Base-by-base conservation (phyloP, 768 basidiomycete genomes). In the Tulasnella sp. region DNA sequence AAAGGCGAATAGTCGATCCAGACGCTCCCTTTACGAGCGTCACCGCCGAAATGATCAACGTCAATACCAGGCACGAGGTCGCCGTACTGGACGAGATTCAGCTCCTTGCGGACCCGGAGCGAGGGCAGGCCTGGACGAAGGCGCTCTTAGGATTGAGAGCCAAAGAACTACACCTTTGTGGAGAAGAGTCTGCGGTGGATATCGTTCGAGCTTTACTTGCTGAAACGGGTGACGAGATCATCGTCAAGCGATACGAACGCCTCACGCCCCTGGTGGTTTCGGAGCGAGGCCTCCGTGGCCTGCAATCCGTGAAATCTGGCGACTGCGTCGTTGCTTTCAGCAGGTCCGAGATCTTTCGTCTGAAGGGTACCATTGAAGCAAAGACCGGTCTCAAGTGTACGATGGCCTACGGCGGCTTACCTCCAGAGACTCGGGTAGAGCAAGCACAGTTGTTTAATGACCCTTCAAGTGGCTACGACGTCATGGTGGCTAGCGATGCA, bases 11-110 rank as follows among this genome's bases (percentile, higher is more conserved):
- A 29, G 78, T 94, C 19, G 72, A 73, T 7, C 72, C 73, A 1
- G 63, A 73, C 6, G 81, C 81, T 0, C 69, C 74, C 0, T 67
- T 96, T 35, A 58, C 75, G n/a, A 83, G 83, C 65, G 91, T 87
- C 67, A 99, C 96, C 2, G 84, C 97, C 63, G 96, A 99, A 74
- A 99, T 98, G 93, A 67, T 86, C 32, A 72, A 74, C 4, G 62
- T 72, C 8, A 60, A 62, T 2, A 61, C 46, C 15, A 59, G 59
- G 3, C 73, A 71, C 54, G 89, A 94, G 50, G 90, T 98, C 21
- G 92, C 82, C 0, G 92, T 99, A 43, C 74, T 99, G 42, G 96
- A 97, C 67, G 94, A 98, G 72, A 97, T 99, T 46, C 96, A 98
- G 72, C 86, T 98, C 85, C 79, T 98, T 15, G 78, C 78, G 0